Conservation (phyloP, 1,139 yeast genomes). For the Blastobotrys petasosporus region DNA sequence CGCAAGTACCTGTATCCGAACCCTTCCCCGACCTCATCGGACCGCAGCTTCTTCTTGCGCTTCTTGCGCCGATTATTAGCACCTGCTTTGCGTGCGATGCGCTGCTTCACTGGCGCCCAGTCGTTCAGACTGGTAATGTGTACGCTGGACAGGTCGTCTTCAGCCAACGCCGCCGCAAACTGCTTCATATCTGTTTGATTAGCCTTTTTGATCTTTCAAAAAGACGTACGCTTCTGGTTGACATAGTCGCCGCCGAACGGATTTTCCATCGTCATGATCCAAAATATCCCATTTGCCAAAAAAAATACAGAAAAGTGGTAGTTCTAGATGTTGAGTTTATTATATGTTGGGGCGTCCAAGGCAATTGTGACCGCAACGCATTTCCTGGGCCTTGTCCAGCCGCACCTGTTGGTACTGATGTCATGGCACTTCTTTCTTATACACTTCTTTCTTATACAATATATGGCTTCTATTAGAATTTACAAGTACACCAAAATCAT, state of each 20-base stretch:
- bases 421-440: too few relatives aligned
- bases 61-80: slow-evolving; percentile 10
- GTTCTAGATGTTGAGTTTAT: too few relatives aligned
- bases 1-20: slow-evolving; percentile 50
- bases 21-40: slow-evolving; percentile 30
- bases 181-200: slow-evolving; percentile 29
- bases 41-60: slow-evolving; percentile 10
- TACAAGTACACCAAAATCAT: too few relatives aligned
- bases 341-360: too few relatives aligned
- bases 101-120: slow-evolving; percentile 55
- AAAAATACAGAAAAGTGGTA: too few relatives aligned
- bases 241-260: slow-evolving; percentile 27
- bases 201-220: background rate
- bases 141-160: slow-evolving; percentile 21
- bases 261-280: slow-evolving; percentile 3
- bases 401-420: too few relatives aligned
- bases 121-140: slow-evolving; percentile 55
- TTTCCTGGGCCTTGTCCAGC: too few relatives aligned
- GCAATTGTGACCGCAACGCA: too few relatives aligned
- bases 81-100: background rate
- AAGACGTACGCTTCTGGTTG: slow-evolving; percentile 32
- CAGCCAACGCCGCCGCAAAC: slow-evolving; percentile 28
- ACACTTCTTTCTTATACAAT: too few relatives aligned
- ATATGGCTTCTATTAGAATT: too few relatives aligned
- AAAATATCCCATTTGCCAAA: too few relatives aligned